Evolutionary conservation across 257 asterid genomes (phyloP), one percentile per base, ranked within the genome.

Genomic region (Solanum acaule): DNA sequence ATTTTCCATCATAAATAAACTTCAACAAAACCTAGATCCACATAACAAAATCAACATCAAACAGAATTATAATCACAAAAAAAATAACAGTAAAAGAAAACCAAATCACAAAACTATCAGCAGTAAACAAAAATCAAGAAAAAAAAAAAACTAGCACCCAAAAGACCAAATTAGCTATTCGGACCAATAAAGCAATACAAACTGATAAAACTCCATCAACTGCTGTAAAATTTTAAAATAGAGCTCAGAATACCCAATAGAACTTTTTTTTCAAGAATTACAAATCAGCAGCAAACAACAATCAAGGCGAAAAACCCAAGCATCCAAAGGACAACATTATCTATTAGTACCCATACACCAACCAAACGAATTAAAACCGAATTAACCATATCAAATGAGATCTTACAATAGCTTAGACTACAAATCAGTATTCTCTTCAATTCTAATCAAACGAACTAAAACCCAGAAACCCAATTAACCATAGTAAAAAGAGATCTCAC

Each of bases 1-100:
- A 87, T 92, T 93, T 91, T 95, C 99, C 98, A 95, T 96, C 92
- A 86, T 89, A 89, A 90, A 87, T 81, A 67, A 88, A 86, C 85
- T 89, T 84, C 89, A 49, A 29, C 88, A 70, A 90, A 77, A 89
- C 92, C 95, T 88, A 86, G 81, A 86, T 90, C 87, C 94, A 91
- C 93, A 61, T 49, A 25, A 90, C 73, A n/a, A 49, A 72, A 77
- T 73, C 42, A 22, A 40, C 42, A 31, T 86, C 16, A 63, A 63
- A 16, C 23, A 49, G 23, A 81, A 29, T 46, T 33, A 46, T 11
- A 29, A 46, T 81, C 70, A 10, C 29, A 46, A 81, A 27, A 63
- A n/a, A 15, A 18, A 29, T 5, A 79, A n/a, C 85, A 42, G 85
- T 25, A 77, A 16, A 77, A 40, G 15, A 34, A 23, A 85, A 40